Conservation (phyloP, 352 stramenopile genomes). For the Globisporangium abappressorium region DNA sequence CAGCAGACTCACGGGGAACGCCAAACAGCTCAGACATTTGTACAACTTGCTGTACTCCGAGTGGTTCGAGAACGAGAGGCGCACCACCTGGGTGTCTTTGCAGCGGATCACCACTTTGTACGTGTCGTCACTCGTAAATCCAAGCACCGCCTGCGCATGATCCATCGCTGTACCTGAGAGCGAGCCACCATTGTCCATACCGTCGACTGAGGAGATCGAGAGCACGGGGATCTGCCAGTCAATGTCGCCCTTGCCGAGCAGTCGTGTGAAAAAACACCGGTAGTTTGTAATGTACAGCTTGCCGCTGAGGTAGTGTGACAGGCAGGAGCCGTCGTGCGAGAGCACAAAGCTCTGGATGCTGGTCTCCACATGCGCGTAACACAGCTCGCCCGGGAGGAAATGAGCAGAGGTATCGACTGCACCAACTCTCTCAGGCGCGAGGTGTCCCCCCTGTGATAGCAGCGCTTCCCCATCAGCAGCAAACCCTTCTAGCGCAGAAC, state of each 20-base stretch:
- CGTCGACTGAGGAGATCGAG: constrained; percentile 67
- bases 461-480: constrained; percentile 9
- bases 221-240: constrained; percentile 80
- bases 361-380: constrained; percentile 76
- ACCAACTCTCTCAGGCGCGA: background rate
- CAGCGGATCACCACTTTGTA: constrained; percentile 75
- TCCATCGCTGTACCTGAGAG: constrained; percentile 35
- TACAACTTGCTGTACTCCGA: constrained; percentile 73
- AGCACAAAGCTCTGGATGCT: constrained; percentile 62
- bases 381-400: constrained; percentile 73
- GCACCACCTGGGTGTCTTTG: constrained; percentile 71
- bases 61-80: constrained; percentile 68
- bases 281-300: constrained; percentile 86
- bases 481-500: constrained; percentile 11
- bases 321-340: constrained; percentile 61
- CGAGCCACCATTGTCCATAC: constrained; percentile 34
- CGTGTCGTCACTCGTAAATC: constrained; percentile 46
- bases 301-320: constrained; percentile 67
- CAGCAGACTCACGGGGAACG: constrained; percentile 66
- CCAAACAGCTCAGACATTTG: constrained; percentile 73
- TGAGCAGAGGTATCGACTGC: constrained; percentile 12
- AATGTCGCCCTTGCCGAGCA: constrained; percentile 46
- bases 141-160: constrained; percentile 57
- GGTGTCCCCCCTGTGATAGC: background rate
- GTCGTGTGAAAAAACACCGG: constrained; percentile 68